Evolutionary conservation across 2,329 filamentous ascomycete species (phyloP).

Genomic region (Aureobasidium vineae): DNA sequence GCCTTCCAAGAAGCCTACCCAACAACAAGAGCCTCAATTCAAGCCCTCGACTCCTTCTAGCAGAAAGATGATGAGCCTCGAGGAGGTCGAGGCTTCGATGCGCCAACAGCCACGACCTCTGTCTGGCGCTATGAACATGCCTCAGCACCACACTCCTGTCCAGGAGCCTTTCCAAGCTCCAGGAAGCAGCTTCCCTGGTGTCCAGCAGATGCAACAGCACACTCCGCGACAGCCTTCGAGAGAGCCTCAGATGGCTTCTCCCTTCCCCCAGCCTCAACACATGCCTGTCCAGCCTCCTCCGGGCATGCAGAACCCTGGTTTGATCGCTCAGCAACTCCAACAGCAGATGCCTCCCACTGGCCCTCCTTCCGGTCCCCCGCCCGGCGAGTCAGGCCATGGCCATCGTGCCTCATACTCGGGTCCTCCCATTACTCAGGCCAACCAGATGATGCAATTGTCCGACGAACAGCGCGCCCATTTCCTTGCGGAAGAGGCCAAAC

Average conservation of each 20-base stretch:
- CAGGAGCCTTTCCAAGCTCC: constrained; percentile 34
- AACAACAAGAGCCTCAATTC: constrained; percentile 32
- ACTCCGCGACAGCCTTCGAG: constrained; percentile 21
- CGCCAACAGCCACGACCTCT: constrained; percentile 61
- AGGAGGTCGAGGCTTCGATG: constrained; percentile 96
- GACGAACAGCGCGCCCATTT: constrained; percentile 83
- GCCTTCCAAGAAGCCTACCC: constrained; percentile 54
- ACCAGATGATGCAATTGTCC: constrained; percentile 72
- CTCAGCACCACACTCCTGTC: constrained; percentile 44
- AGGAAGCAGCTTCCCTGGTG: constrained; percentile 46
- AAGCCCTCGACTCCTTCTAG: constrained; percentile 40
- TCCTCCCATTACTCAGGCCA: constrained; percentile 63
- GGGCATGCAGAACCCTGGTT: constrained; percentile 33
- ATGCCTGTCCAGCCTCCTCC: constrained; percentile 37
- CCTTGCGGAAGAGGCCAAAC: constrained; percentile 85
- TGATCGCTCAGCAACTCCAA: constrained; percentile 33
- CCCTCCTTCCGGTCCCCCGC: constrained; percentile 18
- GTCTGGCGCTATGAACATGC: constrained; percentile 47
- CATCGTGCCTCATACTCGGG: constrained; percentile 51
- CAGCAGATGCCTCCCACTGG: constrained; percentile 22
- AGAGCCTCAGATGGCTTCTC: constrained; percentile 49
- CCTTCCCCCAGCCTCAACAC: constrained; percentile 28
- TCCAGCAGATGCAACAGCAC: constrained; percentile 72
- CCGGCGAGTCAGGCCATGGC: constrained; percentile 34
- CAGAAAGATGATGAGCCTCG: constrained; percentile 88